A percentile compares a stretch with the other conserved stretches of the same genome.
Conservation (phyloP, 257 asterid species). For the Petrea volubilis region DNA sequence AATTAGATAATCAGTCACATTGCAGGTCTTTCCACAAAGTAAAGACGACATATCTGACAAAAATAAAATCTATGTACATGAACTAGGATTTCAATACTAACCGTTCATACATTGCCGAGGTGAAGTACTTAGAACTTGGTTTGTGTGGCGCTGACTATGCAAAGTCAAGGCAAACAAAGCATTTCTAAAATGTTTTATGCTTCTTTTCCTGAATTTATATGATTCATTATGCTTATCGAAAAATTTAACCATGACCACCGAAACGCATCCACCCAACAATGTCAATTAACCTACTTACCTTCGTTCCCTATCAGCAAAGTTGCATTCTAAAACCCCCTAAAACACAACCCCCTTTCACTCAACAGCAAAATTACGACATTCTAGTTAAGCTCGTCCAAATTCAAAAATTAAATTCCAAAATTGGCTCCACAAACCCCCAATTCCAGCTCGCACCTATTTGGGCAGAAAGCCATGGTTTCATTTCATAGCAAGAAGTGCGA, state of each 20-base stretch:
- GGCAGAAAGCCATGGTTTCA: slow-evolving; percentile 20
- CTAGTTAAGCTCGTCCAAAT: slow-evolving; percentile 14
- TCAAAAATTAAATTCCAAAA: slow-evolving; percentile 13
- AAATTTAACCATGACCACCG: neutral
- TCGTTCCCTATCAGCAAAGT: neutral
- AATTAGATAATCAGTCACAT: neutral
- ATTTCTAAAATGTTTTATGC: slow-evolving; percentile 4
- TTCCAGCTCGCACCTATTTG: slow-evolving; percentile 28
- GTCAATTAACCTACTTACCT: slow-evolving; percentile 2
- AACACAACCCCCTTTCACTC: slow-evolving; percentile 11
- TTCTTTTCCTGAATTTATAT: slow-evolving; percentile 4
- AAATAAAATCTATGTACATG: neutral
- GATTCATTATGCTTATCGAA: neutral
- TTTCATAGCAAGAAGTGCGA: neutral
- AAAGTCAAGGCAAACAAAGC: neutral
- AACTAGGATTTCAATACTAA: neutral
- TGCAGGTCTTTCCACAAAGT: neutral
- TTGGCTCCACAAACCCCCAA: slow-evolving; percentile 12
- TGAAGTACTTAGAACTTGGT: neutral
- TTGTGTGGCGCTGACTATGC: neutral
- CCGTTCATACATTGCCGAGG: neutral
- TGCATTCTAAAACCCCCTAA: slow-evolving; percentile 27
- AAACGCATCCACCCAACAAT: slow-evolving; percentile 8
- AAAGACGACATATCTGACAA: neutral
- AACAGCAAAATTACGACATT: slow-evolving; percentile 3